Base-by-base conservation (phyloP, 139 green algal species). In the Mychonastes homosphaera region DNA sequence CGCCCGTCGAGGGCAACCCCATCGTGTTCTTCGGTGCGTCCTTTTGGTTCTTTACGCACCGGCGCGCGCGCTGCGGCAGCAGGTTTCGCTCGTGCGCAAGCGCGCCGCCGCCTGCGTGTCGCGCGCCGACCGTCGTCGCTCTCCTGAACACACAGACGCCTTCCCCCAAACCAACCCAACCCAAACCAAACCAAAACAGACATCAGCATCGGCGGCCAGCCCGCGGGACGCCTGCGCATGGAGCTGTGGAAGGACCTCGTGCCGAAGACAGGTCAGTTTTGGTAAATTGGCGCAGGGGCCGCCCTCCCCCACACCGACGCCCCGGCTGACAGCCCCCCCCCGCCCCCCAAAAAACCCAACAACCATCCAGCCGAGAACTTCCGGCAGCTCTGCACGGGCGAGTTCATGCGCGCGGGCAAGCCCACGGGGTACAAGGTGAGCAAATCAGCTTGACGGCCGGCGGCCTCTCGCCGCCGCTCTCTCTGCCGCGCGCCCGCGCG, bases 321-420 rank as follows among this genome's bases (percentile, higher is more conserved):
- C 12, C 36, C 13, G 10, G 36, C 36, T n/a, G 10, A 13, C 36
- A n/a, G 36, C 12, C 10, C 36, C 13, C 13, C 12, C 12, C 10
- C 36, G 10, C 36, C n/a, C n/a, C n/a, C n/a, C n/a, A n/a, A n/a
- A n/a, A n/a, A n/a, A n/a, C n/a, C n/a, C n/a, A n/a, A n/a, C n/a
- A n/a, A n/a, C n/a, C n/a, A n/a, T n/a, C n/a, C n/a, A n/a, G 47
- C 27, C 30, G 60, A 67, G 45, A 71, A 90, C 71, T 89, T 95
- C 41, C 53, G 90, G 40, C 91, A 97, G 53, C 73, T 96, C 0
- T 97, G 89, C 65, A 97, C 91, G 9, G 91, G 91, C 0, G 91
- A 98, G 56, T 84, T 79, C 62, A 78, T 71, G 29, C 26, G 28
- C 15, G n/a, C n/a, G 18, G 59, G 59, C 30, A n/a, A 59, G 32